Base-by-base conservation (phyloP, 2,329 filamentous ascomycete species). In the Xylariaceae sp. region DNA sequence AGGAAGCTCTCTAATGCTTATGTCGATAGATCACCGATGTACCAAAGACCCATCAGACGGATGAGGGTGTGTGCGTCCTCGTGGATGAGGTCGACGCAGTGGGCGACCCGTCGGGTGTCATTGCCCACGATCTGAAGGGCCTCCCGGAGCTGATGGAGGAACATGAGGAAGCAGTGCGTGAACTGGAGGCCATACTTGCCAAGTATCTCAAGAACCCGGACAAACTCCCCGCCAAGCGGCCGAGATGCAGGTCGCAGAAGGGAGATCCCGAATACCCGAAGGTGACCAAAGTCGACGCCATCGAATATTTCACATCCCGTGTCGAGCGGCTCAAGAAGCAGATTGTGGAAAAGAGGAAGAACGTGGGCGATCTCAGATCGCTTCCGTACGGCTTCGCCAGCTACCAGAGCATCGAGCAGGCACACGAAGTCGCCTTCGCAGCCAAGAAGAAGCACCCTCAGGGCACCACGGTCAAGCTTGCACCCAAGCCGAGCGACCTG, bases 311-410 rank as follows among this genome's bases (percentile, higher is more conserved):
- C 36, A 92, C 87, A 0, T 73, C 80, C 30, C 79, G 88, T 9
- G 94, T 96, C 51, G 77, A 79, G 48, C 69, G 77, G 27, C 68
- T 96, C 25, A 89, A 95, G 55, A 58, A 75, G 10, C 75, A 92
- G 52, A 89, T 96, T 60, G 83, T 80, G 51, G 77, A 89, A 40
- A 80, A 88, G 4, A 77, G 90, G 8, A 71, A 78, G 24, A 77
- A 78, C 1, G 79, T 95, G 6, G 88, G 95, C 58, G 84, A 80
- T 54, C 78, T 87, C 31, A 84, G 89, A 53, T 80, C 88, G n/a
- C 82, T 93, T 71, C 72, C 86, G 0, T 96, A 88, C 52, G 90
- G 90, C 0, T 96, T 96, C 55, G 87, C 88, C 5, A 94, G 86
- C 49, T 95, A 90, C 61, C 76, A 87, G 24, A 80, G 78, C 25